Percentiles rank a stretch among this genome's conserved stretches.
These are phyloP conservation scores for Ostreobium quekettii DNA, from an alignment of 139 green algal species.

Conservation along the genomic window DNA sequence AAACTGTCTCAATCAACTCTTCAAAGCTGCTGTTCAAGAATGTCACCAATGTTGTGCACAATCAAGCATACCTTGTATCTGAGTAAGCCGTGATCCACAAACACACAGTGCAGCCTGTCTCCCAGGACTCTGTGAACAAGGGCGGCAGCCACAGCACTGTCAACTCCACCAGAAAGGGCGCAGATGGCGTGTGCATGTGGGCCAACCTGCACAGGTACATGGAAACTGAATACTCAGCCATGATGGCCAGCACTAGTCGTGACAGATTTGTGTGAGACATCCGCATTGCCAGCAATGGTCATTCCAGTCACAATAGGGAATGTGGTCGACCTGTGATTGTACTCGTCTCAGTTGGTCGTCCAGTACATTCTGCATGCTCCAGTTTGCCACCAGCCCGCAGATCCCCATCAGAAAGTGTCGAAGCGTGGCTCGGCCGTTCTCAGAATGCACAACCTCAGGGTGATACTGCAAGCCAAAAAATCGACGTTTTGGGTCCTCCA, in stretches of 20 bases:
- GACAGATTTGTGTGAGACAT: too few relatives aligned
- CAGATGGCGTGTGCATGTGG: slow-evolving; percentile 91
- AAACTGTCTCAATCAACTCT: too few relatives aligned
- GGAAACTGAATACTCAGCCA: too few relatives aligned
- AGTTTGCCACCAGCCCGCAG: slow-evolving; percentile 55
- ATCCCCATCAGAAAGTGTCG: slow-evolving; percentile 77
- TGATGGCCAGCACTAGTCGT: too few relatives aligned
- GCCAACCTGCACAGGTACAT: slow-evolving; percentile 80
- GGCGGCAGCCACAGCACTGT: slow-evolving; percentile 91
- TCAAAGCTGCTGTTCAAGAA: too few relatives aligned
- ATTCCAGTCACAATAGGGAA: too few relatives aligned
- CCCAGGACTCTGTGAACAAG: slow-evolving; percentile 93
- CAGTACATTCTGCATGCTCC: slow-evolving; percentile 93
- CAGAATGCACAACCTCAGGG: slow-evolving; percentile 89
- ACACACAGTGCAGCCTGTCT: slow-evolving; percentile 96
- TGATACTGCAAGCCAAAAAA: slow-evolving; percentile 97
- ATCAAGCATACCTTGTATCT: slow-evolving; percentile 50
- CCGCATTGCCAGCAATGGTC: too few relatives aligned
- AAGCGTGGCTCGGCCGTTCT: slow-evolving; percentile 78
- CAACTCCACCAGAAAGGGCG: slow-evolving; percentile 93
- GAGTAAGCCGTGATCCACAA: slow-evolving; percentile 98
- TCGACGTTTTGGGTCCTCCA: slow-evolving; percentile 63
- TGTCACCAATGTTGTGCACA: background rate
- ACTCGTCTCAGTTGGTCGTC: slow-evolving; percentile 82
- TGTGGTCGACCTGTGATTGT: slow-evolving; percentile 32